Conservation (phyloP, 2,329 filamentous ascomycete genomes). For the Botrytis fabae region DNA sequence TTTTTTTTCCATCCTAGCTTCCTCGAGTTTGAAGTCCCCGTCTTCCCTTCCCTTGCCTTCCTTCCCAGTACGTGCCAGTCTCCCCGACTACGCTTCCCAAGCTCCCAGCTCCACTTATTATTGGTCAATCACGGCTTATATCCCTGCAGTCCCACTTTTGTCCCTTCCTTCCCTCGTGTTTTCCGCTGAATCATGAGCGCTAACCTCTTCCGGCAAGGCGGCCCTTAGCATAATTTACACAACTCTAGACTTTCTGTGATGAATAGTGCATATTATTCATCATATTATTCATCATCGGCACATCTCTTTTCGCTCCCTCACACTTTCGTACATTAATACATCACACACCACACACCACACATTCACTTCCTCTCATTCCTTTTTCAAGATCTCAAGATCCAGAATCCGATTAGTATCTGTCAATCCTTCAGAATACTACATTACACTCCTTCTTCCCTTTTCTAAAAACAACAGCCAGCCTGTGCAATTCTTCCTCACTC, state of each 20-base stretch:
- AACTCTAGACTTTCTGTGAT: background rate
- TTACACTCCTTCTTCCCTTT: constrained; percentile 16
- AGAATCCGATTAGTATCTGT: background rate
- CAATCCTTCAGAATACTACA: constrained; percentile 22
- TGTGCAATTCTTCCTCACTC: constrained; percentile 6
- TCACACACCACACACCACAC: background rate
- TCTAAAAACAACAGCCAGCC: constrained; percentile 19
- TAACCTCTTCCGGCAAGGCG: background rate
- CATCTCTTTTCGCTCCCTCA: background rate
- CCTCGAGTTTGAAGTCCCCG: too few relatives aligned
- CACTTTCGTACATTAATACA: background rate
- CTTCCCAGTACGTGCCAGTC: background rate
- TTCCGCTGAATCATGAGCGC: background rate
- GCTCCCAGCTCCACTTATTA: background rate
- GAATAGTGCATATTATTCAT: constrained; percentile 10
- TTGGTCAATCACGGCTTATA: background rate
- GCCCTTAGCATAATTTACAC: constrained; percentile 6
- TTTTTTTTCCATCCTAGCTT: too few relatives aligned
- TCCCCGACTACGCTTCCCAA: background rate
- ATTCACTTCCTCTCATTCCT: background rate
- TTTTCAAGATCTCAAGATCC: background rate
- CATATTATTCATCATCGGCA: constrained; percentile 13
- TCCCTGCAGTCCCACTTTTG: background rate
- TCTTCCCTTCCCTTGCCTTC: too few relatives aligned
- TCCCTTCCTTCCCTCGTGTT: background rate